Base-by-base conservation (phyloP, 495 filamentous ascomycete species). In the Aspergillus asperescens region DNA sequence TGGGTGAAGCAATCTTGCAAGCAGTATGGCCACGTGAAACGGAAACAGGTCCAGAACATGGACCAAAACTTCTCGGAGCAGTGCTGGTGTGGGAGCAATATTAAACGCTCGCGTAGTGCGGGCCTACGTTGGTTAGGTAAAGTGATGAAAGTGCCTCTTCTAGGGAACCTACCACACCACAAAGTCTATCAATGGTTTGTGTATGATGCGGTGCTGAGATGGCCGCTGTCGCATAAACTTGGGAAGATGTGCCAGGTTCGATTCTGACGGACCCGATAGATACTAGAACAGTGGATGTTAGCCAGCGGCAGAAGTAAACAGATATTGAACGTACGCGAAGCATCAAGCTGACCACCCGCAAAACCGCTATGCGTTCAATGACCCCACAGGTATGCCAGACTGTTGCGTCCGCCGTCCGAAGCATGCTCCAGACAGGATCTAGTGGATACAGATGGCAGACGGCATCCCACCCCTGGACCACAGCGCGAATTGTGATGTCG, bases 171-270 rank as follows among this genome's bases (percentile, higher is more conserved):
- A 58, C 55, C 55, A 58, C 13, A 58, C 50, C 9, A 54, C 28
- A 25, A 58, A 50, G 18, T 58, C 49, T 28, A 58, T 54, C 18
- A 58, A 45, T 6, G 55, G 50, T 22, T 58, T 58, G 25, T 58
- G 55, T 13, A 58, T 28, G 9, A 58, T 48, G 13, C 50, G 50
- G 10, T 24, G 34, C 27, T 58, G 55, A 5, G 50, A 58, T 3
- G 55, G 55, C 13, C 50, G 50, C 16, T 49, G 49, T 24, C 55
- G 27, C 55, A 57, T 57, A 22, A 53, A 57, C 7, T 18, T 37
- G 2, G 55, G 55, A n/a, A 58, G 55, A 18, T 34, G 29, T 1
- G 13, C 22, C 1, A 31, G 19, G 35, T 49, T 50, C 1, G 37
- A 1, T 20, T 58, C 50, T 5, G 55, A 58, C 13, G 55, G 55